phyloP scores from a whole-genome alignment of 495 filamentous ascomycete genomes.

The Melanomma pulvis-pyrius region DNA sequence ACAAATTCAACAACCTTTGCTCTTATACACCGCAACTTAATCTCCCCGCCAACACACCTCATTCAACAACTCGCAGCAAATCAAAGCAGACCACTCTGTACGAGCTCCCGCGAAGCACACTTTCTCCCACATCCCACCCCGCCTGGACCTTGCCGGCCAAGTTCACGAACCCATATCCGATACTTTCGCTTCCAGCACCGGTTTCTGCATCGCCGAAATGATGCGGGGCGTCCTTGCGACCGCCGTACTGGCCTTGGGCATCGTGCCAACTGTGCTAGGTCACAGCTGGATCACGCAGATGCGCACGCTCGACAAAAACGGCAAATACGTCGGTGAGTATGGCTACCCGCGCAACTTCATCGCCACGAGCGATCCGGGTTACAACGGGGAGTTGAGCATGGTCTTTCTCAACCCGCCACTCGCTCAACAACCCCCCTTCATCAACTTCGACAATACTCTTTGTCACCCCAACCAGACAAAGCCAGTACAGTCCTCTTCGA shows the following conservation, averaged over 20 bases:
- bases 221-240: constrained; percentile 39
- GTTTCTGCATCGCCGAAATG: background rate
- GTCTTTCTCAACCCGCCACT: constrained; percentile 55
- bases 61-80: background rate
- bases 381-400: constrained; percentile 55
- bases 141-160: background rate
- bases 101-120: background rate
- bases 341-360: constrained; percentile 70
- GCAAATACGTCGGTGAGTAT: constrained; percentile 67
- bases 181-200: background rate
- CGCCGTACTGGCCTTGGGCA: constrained; percentile 35
- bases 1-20: background rate
- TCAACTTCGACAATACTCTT: constrained; percentile 50
- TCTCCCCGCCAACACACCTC: background rate
- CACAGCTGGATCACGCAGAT: constrained; percentile 84
- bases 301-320: constrained; percentile 68
- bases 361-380: constrained; percentile 52
- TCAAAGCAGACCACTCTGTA: background rate
- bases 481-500: constrained; percentile 54
- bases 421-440: constrained; percentile 43
- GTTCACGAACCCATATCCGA: background rate
- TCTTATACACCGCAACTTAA: constrained; percentile 9
- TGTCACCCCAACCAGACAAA: constrained; percentile 60
- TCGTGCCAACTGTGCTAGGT: constrained; percentile 43
- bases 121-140: background rate